Conservation (phyloP, 768 basidiomycete genomes). For the Lactifluus subvellereus region DNA sequence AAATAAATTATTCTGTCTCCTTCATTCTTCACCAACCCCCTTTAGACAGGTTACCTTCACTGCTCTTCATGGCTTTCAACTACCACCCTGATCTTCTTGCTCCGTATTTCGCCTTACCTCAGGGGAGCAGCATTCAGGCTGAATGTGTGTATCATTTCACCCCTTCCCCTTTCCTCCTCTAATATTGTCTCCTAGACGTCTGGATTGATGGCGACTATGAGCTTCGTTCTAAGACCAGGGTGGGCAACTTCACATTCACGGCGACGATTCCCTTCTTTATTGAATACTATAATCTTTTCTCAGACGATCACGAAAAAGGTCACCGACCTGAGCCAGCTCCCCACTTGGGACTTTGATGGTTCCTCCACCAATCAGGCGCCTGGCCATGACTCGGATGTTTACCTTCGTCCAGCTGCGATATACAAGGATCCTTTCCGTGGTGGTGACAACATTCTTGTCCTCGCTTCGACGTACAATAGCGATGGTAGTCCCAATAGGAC, state of each 20-base stretch:
- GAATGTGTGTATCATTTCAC: slow-evolving; percentile 55
- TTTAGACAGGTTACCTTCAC: slow-evolving; percentile 10
- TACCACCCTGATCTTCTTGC: slow-evolving; percentile 84
- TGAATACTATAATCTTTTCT: slow-evolving; percentile 5
- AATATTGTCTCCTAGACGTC: slow-evolving; percentile 57
- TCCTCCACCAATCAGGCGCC: slow-evolving; percentile 97
- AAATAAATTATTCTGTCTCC: background rate
- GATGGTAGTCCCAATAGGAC: slow-evolving; percentile 97
- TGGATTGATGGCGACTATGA: slow-evolving; percentile 97
- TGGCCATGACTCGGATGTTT: slow-evolving; percentile 93
- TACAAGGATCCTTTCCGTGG: slow-evolving; percentile 99
- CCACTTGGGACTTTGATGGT: slow-evolving; percentile 99
- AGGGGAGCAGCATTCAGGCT: slow-evolving; percentile 91
- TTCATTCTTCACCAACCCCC: background rate
- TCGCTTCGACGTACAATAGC: slow-evolving; percentile 97
- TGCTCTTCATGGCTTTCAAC: slow-evolving; percentile 18
- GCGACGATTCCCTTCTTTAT: slow-evolving; percentile 5
- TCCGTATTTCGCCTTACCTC: slow-evolving; percentile 82
- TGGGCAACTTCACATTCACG: slow-evolving; percentile 33
- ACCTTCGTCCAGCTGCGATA: slow-evolving; percentile 93
- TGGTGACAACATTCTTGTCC: slow-evolving; percentile 95
- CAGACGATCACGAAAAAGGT: slow-evolving; percentile 87
- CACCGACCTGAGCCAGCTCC: slow-evolving; percentile 83
- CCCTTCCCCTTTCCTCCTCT: slow-evolving; percentile 22
- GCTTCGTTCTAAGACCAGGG: slow-evolving; percentile 94